Conservation (phyloP, 2,329 filamentous ascomycete species). For the Phyllosticta citribraziliensis region DNA sequence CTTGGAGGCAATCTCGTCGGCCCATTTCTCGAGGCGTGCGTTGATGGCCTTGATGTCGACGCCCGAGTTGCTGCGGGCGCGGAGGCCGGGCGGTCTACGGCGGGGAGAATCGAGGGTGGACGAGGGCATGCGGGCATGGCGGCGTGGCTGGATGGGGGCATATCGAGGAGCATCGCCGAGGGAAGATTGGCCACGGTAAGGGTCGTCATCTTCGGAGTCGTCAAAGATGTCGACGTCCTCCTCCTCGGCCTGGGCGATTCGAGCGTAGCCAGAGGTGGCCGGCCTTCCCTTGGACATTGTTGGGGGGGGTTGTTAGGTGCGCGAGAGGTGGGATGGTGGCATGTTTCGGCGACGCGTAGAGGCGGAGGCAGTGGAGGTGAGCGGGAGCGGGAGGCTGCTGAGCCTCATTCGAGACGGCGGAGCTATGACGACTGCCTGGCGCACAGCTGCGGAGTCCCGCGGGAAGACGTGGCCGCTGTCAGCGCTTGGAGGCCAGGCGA, state of each 20-base stretch:
- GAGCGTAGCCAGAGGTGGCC: slow-evolving; percentile 40
- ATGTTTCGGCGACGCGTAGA: slow-evolving; percentile 2
- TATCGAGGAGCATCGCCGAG: slow-evolving; percentile 30
- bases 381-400: background rate
- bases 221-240: slow-evolving; percentile 34
- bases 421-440: slow-evolving; percentile 2
- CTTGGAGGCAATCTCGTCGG: slow-evolving; percentile 92
- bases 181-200: slow-evolving; percentile 21
- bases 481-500: background rate
- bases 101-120: slow-evolving; percentile 26
- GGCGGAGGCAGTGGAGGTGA: background rate
- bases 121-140: slow-evolving; percentile 34
- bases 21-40: slow-evolving; percentile 87
- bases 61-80: slow-evolving; percentile 66
- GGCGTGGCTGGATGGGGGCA: slow-evolving; percentile 38
- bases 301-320: background rate
- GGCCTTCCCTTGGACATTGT: slow-evolving; percentile 25
- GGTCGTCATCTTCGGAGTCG: slow-evolving; percentile 26
- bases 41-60: slow-evolving; percentile 99
- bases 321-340: background rate
- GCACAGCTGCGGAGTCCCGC: background rate
- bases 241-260: slow-evolving; percentile 43
- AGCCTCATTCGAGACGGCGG: slow-evolving; percentile 3
- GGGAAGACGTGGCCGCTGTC: slow-evolving; percentile 1
- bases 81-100: slow-evolving; percentile 27